Base-by-base conservation (phyloP, 805 yeast species). In the Kazachstania martiniae region DNA sequence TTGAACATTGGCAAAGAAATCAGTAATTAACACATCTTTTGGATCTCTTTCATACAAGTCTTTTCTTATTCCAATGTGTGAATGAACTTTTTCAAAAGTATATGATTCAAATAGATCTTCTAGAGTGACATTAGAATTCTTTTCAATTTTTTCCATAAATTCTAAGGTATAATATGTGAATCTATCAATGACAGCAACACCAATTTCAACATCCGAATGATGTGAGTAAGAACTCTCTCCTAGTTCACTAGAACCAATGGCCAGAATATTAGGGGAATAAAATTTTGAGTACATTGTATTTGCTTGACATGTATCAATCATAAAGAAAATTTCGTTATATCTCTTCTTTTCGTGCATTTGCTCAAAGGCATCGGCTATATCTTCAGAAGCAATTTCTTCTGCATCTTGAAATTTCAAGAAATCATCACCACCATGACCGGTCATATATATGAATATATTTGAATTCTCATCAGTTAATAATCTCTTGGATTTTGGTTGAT, bases 291-390 rank as follows among this genome's bases (percentile, higher is more conserved):
- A 91, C 98, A 91, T 89, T 12, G 98, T 85, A 59, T 89, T 91
- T 17, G 98, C 98, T 63, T 91, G 98, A 53, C 99, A 91, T 0
- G 99, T 91, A 57, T 91, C 99, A 42, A 91, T 81, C 97, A 91
- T 91, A 60, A 91, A 91, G 51, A 91, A 75, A 21, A 91, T 82
- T 62, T 91, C 97, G 46, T 87, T 86, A 63, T 91, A 91, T 35
- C 98, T 68, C 45, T 82, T 81, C 71, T 87, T 87, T 54, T 89
- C 95, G 62, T 84, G 74, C 98, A 91, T 91, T 55, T 91, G 96
- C 32, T 74, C 93, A 61, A 91, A 84, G 3, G 97, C 97, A 59
- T 91, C 95, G 2, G 98, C 97, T 39, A 91, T 71, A 58, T 91
- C 99, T 61, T 84, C 79, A 8, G 95, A 77, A 2, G 95, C 86